Evolutionary conservation across 257 asterid species (phyloP).

Genomic region (Buddleja alternifolia): DNA sequence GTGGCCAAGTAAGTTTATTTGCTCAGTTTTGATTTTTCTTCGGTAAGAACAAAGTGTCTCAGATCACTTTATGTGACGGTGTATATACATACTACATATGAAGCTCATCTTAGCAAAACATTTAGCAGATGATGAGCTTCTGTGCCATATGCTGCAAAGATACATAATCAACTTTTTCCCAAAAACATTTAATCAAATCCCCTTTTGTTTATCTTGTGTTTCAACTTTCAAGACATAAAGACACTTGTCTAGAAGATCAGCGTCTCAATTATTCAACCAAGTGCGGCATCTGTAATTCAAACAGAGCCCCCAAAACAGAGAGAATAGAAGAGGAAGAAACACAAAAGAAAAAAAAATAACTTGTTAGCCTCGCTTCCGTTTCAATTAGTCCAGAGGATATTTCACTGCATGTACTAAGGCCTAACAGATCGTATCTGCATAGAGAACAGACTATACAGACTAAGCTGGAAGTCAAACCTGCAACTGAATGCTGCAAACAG

Average conservation of each 20-base stretch:
- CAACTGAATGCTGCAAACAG: conserved; percentile 96
- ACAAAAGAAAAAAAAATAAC: neutral
- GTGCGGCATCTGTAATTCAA: neutral
- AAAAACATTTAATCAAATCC: neutral
- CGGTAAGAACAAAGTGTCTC: neutral
- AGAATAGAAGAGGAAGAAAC: neutral
- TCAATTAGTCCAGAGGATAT: neutral
- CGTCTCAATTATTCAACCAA: conserved; percentile 8
- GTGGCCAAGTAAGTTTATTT: neutral
- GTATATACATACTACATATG: neutral
- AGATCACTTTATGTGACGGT: neutral
- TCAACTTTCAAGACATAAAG: neutral
- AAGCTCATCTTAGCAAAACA: neutral
- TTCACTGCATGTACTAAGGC: neutral
- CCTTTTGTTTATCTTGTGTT: conserved; percentile 12
- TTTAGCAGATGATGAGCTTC: conserved; percentile 1
- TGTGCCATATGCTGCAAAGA: conserved; percentile 7
- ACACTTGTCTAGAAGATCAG: conserved; percentile 8
- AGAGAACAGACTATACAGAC: conserved; percentile 24
- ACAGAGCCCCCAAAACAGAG: neutral
- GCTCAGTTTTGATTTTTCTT: neutral
- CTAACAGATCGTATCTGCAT: conserved; percentile 2
- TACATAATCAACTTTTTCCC: conserved; percentile 15
- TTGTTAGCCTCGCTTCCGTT: conserved; percentile 1
- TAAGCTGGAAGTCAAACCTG: conserved; percentile 60